Base-by-base conservation (phyloP, 306 rosid genomes). In the Cicer bijugum region DNA sequence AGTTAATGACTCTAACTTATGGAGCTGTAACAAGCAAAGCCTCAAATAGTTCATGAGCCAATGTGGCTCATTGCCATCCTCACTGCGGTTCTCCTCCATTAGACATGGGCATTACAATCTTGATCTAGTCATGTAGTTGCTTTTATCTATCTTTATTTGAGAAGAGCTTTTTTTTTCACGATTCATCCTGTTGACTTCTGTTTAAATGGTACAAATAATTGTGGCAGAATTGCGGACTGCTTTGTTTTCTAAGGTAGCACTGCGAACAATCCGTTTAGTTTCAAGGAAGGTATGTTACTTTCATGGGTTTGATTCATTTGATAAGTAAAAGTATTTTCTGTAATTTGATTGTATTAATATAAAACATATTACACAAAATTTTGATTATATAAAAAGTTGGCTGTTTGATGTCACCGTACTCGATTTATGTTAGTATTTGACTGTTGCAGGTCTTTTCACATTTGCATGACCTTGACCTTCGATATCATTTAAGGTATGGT, bases 381-480 rank as follows among this genome's bases (percentile, higher is more conserved):
- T 71, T 38, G 53, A 62, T 67, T 74, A 76, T 11, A 70, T 40
- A 42, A 72, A 44, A 37, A 64, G 11, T 78, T 28, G 67, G 66
- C 69, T 74, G 33, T 35, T 39, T 28, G 69, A 40, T 80, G 52
- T 11, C 78, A 63, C 44, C 10, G 67, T 74, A 53, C 44, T 78
- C 71, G 59, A 70, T 28, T 65, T 75, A 68, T 43, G 57, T 72
- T 59, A 4, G 57, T 74, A 39, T 67, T 52, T 74, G 42, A 20
- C 58, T 81, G 66, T 80, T 83, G 77, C 86, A 94, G 99, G 99
- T 94, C 73, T 91, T 94, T 79, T 85, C 91, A 39, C 97, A 94
- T 87, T 87, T 94, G 86, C 99, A 88, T 77, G 95, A 94, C 64
- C 99, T 94, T 73, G 99, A 91, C 84, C 99, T 94, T 61, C 90